A percentile compares a stretch with the other conserved stretches of the same genome.
phyloP scores from a whole-genome alignment of 176 grass and related monocot genomes.

The Coix lacrymajobi region DNA sequence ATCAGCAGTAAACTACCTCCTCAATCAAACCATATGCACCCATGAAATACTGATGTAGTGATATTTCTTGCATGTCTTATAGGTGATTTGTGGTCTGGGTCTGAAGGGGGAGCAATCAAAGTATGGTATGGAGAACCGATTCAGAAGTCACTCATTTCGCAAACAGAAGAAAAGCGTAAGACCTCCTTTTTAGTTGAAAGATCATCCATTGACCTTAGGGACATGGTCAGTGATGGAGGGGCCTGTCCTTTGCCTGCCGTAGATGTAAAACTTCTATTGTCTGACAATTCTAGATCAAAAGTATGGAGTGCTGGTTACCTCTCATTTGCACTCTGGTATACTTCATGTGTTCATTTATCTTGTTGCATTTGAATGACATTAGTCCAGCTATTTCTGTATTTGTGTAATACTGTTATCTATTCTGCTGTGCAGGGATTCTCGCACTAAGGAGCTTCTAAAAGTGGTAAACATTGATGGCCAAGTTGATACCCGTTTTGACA shows the following conservation, averaged over 20 bases:
- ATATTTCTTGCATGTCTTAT: constrained; percentile 27
- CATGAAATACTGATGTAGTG: not conserved
- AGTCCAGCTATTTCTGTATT: constrained; percentile 19
- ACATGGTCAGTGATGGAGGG: constrained; percentile 68
- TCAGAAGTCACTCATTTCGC: constrained; percentile 58
- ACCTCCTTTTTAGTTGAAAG: constrained; percentile 65
- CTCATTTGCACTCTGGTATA: constrained; percentile 80
- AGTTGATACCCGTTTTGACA: constrained; percentile 70
- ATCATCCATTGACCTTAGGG: constrained; percentile 74
- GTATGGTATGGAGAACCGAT: constrained; percentile 68
- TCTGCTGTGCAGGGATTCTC: constrained; percentile 60
- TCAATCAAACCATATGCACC: not conserved
- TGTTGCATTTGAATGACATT: constrained; percentile 36
- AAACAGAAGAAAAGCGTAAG: constrained; percentile 71
- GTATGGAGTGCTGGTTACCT: constrained; percentile 81
- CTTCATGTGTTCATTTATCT: constrained; percentile 41
- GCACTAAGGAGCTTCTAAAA: constrained; percentile 71
- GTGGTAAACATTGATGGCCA: constrained; percentile 70
- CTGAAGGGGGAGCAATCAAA: constrained; percentile 80
- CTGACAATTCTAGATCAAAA: constrained; percentile 87
- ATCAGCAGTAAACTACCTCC: not conserved
- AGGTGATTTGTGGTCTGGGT: constrained; percentile 88
- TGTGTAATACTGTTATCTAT: constrained; percentile 23
- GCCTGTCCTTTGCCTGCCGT: constrained; percentile 59
- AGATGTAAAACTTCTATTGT: constrained; percentile 84